A percentile compares a stretch with the other conserved stretches of the same genome.
phyloP scores from a whole-genome alignment of 768 basidiomycete genomes.

The Gymnopilus junonius region DNA sequence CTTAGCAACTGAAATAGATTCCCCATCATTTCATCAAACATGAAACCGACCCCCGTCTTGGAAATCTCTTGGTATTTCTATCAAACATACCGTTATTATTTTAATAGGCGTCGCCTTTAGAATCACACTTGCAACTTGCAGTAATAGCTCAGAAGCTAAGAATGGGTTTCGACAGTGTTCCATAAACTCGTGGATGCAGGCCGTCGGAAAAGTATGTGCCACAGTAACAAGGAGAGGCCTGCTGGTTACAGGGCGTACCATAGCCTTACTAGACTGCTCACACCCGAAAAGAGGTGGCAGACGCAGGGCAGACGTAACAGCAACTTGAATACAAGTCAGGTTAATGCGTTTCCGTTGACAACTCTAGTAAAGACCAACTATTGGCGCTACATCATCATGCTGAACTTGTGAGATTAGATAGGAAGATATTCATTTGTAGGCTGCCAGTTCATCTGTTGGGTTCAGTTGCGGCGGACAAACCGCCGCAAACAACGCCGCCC shows the following conservation, averaged over 20 bases:
- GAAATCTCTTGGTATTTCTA: neutral
- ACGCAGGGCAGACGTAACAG: no score
- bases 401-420: no score
- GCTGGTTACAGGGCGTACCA: no score
- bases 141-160: neutral
- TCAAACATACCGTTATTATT: neutral
- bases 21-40: neutral
- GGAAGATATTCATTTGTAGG: no score
- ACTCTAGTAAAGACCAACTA: no score
- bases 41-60: neutral
- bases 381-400: no score
- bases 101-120: neutral
- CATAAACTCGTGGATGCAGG: neutral
- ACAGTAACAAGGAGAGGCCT: neutral
- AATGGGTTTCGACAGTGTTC: neutral
- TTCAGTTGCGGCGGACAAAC: slow-evolving; percentile 26
- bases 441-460: slow-evolving; percentile 1
- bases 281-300: no score
- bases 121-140: neutral
- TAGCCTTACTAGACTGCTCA: no score
- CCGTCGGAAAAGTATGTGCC: neutral
- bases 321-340: no score
- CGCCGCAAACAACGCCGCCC: slow-evolving; percentile 18
- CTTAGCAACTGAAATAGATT: neutral
- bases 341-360: no score